Base-by-base conservation (phyloP, 192 early-diverging fungal species). In the Backusella sp. region DNA sequence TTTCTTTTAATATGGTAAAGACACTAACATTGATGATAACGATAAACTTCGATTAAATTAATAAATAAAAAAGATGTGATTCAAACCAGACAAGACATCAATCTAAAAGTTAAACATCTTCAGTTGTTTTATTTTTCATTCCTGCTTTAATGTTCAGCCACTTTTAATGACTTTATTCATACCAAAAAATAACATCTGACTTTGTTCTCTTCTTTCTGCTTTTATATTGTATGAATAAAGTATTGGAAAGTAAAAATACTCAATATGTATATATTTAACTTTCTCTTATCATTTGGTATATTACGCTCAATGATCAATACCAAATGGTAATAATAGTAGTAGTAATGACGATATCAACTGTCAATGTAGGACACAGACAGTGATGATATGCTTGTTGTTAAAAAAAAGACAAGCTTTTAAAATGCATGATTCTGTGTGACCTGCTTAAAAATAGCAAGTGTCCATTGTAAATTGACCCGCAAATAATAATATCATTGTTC, bases 341-440 rank as follows among this genome's bases (percentile, higher is more conserved):
- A 59, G 26, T 59, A 28, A 23, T 59, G 23, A 56, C 7, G 17
- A 62, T 62, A 62, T 12, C 19, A 62, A 62, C 56, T 62, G 56
- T 62, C 56, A 62, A 62, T 62, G 56, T 62, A 62, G 21, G 56
- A 59, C 56, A 59, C 56, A 26, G 56, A 59, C 56, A 23, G 21
- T 28, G 11, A 15, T 14, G 42, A 44, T 44, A 21, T 28, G 21
- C n/a, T 59, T 26, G 56, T 14, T 59, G 14, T 44, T 44, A 44
- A 15, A 17, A 44, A 44, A 44, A 44, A 17, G 56, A 39, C 37
- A 39, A 39, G 7, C 3, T 62, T 28, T 62, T 14, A 62, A 62
- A 62, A 62, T 62, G 56, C 56, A 62, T 62, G 56, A 62, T 62
- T 62, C 56, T 62, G 56, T 62, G 56, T 62, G 56, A 62, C 56